Conservation (phyloP, 148 eudicot species). For the Spergularia bocconei region DNA sequence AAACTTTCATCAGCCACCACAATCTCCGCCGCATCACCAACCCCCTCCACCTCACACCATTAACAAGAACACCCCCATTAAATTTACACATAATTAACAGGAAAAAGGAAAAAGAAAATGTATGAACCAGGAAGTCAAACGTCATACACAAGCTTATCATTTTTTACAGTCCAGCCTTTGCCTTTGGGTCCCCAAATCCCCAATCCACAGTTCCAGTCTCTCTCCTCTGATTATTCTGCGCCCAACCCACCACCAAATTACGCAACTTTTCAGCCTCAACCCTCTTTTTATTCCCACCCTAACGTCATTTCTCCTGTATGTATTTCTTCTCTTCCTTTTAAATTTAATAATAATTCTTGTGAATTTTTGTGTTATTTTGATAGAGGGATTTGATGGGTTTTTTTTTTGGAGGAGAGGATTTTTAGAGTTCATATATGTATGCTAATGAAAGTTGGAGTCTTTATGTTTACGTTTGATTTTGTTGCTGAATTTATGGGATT, state of each 20-base stretch:
- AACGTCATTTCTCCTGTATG: background rate
- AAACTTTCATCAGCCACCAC: too few species aligned
- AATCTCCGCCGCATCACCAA: too few species aligned
- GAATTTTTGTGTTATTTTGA: background rate
- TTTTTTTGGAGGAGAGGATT: too few species aligned
- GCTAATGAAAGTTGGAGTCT: background rate
- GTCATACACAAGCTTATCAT: background rate
- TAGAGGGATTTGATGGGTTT: background rate
- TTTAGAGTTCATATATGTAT: background rate
- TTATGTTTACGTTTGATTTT: background rate
- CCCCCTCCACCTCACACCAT: too few species aligned
- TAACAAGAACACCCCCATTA: too few species aligned
- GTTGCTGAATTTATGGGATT: background rate
- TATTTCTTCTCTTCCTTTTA: background rate
- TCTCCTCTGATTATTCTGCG: background rate
- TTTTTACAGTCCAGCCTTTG: background rate
- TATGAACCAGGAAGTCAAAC: conserved; percentile 4
- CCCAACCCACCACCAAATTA: background rate
- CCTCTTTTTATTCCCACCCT: conserved; percentile 4
- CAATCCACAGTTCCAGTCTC: background rate
- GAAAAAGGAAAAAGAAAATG: background rate
- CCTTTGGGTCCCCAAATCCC: background rate
- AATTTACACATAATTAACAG: too few species aligned
- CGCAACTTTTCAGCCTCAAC: background rate
- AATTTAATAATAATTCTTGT: background rate